phyloP scores from a whole-genome alignment of 768 basidiomycete genomes.

The Phaffia australis region DNA sequence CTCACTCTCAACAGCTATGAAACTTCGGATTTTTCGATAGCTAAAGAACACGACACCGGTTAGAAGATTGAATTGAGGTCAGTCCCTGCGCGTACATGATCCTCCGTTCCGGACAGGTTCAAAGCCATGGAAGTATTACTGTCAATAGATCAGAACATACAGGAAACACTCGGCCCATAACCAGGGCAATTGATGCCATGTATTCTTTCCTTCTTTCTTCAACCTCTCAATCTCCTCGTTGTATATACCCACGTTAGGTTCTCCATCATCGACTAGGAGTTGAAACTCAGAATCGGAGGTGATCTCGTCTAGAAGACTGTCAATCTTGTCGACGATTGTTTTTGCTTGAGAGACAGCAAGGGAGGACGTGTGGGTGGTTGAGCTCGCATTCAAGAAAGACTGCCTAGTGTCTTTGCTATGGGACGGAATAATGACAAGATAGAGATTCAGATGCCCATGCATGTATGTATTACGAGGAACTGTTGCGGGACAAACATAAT shows the following conservation, averaged over 20 bases:
- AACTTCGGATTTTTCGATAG: slow-evolving; percentile 70
- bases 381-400: neutral
- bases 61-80: neutral
- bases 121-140: neutral
- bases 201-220: slow-evolving; percentile 45
- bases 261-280: slow-evolving; percentile 60
- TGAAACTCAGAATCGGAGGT: slow-evolving; percentile 3
- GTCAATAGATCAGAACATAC: slow-evolving; percentile 8
- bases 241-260: slow-evolving; percentile 57
- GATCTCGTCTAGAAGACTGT: slow-evolving; percentile 3
- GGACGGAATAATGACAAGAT: neutral
- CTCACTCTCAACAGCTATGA: slow-evolving; percentile 53
- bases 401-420: slow-evolving; percentile 9
- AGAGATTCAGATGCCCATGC: neutral
- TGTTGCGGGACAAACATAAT: slow-evolving; percentile 2
- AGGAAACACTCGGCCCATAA: slow-evolving; percentile 77
- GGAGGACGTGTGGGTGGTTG: neutral
- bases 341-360: slow-evolving; percentile 7
- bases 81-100: neutral
- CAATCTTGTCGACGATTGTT: slow-evolving; percentile 14
- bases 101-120: neutral
- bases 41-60: slow-evolving; percentile 42
- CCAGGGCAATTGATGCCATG: slow-evolving; percentile 92
- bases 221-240: slow-evolving; percentile 58
- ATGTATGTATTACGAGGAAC: neutral